These are phyloP conservation scores for Zanthoxylum bungeanum DNA, from an alignment of 345 rosid genomes.

Conservation along the genomic window DNA sequence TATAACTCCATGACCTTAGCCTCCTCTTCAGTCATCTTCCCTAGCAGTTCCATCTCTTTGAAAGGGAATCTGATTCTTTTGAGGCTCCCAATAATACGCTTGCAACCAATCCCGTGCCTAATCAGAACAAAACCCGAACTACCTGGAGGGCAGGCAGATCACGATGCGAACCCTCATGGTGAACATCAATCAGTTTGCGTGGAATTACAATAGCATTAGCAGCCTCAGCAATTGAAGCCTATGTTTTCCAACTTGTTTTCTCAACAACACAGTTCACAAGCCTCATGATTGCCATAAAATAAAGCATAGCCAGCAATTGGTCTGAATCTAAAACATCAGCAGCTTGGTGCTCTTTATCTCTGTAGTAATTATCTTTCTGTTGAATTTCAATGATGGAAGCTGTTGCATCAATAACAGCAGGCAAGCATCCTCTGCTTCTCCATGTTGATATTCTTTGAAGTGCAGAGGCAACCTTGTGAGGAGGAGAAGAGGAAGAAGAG, in stretches of 20 bases:
- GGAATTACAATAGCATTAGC: slow-evolving; percentile 82
- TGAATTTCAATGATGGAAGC: slow-evolving; percentile 77
- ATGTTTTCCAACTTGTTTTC: slow-evolving; percentile 65
- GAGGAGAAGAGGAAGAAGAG: slow-evolving; percentile 78
- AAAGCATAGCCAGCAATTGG: slow-evolving; percentile 73
- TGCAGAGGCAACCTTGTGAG: slow-evolving; percentile 47
- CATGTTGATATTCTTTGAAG: slow-evolving; percentile 68
- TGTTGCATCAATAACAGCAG: slow-evolving; percentile 76
- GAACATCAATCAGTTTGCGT: slow-evolving; percentile 78
- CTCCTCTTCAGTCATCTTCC: no score
- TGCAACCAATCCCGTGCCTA: slow-evolving; percentile 92
- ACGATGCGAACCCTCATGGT: slow-evolving; percentile 96
- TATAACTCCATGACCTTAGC: no score
- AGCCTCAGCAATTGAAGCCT: slow-evolving; percentile 83
- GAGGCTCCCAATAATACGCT: slow-evolving; percentile 80
- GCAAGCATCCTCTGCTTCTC: slow-evolving; percentile 84
- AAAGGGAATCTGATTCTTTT: slow-evolving; percentile 52
- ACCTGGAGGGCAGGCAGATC: slow-evolving; percentile 77
- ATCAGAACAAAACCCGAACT: slow-evolving; percentile 65
- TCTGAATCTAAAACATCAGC: slow-evolving; percentile 56
- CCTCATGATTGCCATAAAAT: slow-evolving; percentile 87
- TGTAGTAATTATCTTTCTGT: slow-evolving; percentile 70
- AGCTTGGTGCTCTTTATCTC: slow-evolving; percentile 50
- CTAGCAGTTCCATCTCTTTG: slow-evolving; percentile 51
- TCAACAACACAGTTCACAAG: slow-evolving; percentile 90